phyloP scores from a whole-genome alignment of 169 alveolate species.

The Cryptosporidium ryanae region DNA sequence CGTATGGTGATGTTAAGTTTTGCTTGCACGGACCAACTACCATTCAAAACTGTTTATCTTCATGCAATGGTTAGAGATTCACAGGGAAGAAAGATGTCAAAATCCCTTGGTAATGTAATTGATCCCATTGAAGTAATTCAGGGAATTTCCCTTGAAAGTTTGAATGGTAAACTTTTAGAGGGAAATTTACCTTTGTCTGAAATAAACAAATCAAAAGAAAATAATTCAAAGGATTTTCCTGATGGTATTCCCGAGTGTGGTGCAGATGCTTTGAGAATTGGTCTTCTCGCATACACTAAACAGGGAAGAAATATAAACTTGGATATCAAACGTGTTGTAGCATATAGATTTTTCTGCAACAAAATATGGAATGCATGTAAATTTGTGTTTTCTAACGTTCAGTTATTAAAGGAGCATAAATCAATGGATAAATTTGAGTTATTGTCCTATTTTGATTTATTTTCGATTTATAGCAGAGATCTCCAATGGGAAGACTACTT shows the following conservation, averaged over 20 bases:
- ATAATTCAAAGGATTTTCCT: slow-evolving; percentile 96
- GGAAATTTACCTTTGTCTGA: slow-evolving; percentile 89
- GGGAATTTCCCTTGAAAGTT: slow-evolving; percentile 92
- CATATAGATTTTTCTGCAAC: slow-evolving; percentile 97
- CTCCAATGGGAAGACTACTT: slow-evolving; percentile 94
- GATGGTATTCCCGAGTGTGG: slow-evolving; percentile 99
- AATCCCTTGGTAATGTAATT: slow-evolving; percentile 98
- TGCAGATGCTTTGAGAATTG: slow-evolving; percentile 98
- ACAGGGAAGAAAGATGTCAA: slow-evolving; percentile 98
- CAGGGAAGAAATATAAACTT: slow-evolving; percentile 95
- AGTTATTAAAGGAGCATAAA: slow-evolving; percentile 5
- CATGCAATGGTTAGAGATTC: slow-evolving; percentile 99
- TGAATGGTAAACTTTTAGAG: slow-evolving; percentile 88
- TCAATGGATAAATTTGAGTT: neutral
- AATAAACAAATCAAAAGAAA: slow-evolving; percentile 90
- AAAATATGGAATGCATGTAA: slow-evolving; percentile 97
- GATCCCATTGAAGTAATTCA: slow-evolving; percentile 98
- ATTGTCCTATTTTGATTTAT: slow-evolving; percentile 32
- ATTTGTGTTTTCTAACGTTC: slow-evolving; percentile 87
- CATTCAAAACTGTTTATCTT: slow-evolving; percentile 96
- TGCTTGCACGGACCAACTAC: slow-evolving; percentile 94
- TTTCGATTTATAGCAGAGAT: slow-evolving; percentile 35
- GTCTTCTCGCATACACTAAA: slow-evolving; percentile 92
- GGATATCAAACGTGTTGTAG: slow-evolving; percentile 96
- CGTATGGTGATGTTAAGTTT: slow-evolving; percentile 98